A percentile compares a stretch with the other conserved stretches of the same genome.
Conservation (phyloP, 768 basidiomycete species). For the Tubosaeta sp. region DNA sequence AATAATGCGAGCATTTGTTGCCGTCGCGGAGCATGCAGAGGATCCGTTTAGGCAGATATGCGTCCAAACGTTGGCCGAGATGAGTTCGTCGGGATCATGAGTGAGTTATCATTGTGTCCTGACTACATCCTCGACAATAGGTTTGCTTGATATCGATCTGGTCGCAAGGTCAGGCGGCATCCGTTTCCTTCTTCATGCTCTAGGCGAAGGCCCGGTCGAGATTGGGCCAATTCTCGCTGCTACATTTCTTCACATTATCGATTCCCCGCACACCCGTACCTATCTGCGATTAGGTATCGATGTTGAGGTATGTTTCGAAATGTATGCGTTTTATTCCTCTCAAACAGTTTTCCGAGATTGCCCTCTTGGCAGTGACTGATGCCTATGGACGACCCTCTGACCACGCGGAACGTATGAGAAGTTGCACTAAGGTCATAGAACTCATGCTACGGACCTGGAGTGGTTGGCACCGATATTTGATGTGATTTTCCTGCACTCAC, state of each 20-base stretch:
- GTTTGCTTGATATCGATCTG: slow-evolving; percentile 82
- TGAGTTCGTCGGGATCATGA: slow-evolving; percentile 50
- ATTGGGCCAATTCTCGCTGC: slow-evolving; percentile 73
- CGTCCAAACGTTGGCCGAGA: slow-evolving; percentile 85
- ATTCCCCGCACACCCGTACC: slow-evolving; percentile 76
- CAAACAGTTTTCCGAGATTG: slow-evolving; percentile 50
- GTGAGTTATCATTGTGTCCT: slow-evolving; percentile 7
- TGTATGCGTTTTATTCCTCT: background rate
- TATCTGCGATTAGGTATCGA: slow-evolving; percentile 81
- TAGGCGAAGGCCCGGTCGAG: slow-evolving; percentile 88
- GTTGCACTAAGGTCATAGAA: slow-evolving; percentile 72
- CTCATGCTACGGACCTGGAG: slow-evolving; percentile 90
- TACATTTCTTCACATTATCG: slow-evolving; percentile 78
- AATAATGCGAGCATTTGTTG: slow-evolving; percentile 84
- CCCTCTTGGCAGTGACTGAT: slow-evolving; percentile 86
- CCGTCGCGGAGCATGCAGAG: slow-evolving; percentile 88
- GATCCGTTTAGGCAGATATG: slow-evolving; percentile 82
- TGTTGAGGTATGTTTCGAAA: slow-evolving; percentile 63
- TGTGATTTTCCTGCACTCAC: slow-evolving; percentile 4
- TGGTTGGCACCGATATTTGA: slow-evolving; percentile 48
- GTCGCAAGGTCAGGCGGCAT: slow-evolving; percentile 80
- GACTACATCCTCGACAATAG: slow-evolving; percentile 37
- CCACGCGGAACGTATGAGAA: slow-evolving; percentile 75
- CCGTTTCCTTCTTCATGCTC: slow-evolving; percentile 75
- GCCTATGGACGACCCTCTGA: slow-evolving; percentile 81